These are phyloP conservation scores for Hevea brasiliensis DNA, from an alignment of 345 rosid species.

Conservation along the genomic window DNA sequence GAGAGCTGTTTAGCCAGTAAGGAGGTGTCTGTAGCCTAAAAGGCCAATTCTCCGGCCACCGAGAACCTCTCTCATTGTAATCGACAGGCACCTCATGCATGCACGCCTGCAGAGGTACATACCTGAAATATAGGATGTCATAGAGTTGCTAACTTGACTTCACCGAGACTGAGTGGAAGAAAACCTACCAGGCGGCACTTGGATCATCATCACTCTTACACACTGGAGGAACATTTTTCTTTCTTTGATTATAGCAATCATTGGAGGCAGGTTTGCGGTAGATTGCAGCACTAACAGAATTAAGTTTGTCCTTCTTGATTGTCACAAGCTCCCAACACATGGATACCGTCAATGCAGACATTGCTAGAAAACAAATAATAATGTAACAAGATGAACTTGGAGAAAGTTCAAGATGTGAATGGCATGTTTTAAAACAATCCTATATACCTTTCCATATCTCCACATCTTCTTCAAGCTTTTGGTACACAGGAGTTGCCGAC, in stretches of 20 bases:
- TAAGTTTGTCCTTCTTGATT: constrained; percentile 70
- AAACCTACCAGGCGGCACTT: constrained; percentile 78
- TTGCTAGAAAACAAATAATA: constrained; percentile 35
- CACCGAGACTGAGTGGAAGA: not conserved
- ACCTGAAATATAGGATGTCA: constrained; percentile 45
- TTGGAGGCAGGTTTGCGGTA: constrained; percentile 73
- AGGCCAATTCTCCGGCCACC: constrained; percentile 87
- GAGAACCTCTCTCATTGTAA: constrained; percentile 54
- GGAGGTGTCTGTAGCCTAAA: constrained; percentile 62
- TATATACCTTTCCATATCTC: constrained; percentile 77
- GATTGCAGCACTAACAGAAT: constrained; percentile 70
- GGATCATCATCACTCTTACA: constrained; percentile 74
- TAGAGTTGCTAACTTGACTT: not conserved
- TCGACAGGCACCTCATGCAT: constrained; percentile 64
- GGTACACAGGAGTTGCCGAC: constrained; percentile 98
- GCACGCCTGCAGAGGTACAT: constrained; percentile 80
- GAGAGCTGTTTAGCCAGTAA: constrained; percentile 78
- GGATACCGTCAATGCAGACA: constrained; percentile 67
- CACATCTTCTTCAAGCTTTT: constrained; percentile 58
- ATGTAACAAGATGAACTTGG: constrained; percentile 9
- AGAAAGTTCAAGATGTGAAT: not conserved
- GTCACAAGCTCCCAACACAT: constrained; percentile 94
- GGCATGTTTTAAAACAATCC: not conserved
- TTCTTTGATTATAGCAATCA: constrained; percentile 75
- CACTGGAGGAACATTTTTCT: constrained; percentile 63